These are phyloP conservation scores for Hypomyces rosellus DNA, from an alignment of 2,329 filamentous ascomycete genomes.

Conservation along the genomic window DNA sequence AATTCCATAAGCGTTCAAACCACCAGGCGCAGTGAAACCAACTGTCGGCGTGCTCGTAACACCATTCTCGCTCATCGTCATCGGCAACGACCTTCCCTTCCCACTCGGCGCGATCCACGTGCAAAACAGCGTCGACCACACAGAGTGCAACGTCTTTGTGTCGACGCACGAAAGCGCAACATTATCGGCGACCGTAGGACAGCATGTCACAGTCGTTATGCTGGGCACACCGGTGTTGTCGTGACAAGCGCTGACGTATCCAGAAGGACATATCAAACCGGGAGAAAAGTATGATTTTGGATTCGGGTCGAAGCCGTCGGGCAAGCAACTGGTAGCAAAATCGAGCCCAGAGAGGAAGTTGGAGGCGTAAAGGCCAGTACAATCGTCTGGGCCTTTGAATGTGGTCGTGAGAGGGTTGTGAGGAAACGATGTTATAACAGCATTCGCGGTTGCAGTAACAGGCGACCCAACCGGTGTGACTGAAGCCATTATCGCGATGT, in stretches of 20 bases:
- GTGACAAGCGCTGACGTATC: constrained; percentile 26
- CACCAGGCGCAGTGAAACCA: constrained; percentile 18
- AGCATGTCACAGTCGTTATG: constrained; percentile 31
- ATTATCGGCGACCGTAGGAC: constrained; percentile 20
- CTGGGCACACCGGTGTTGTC: constrained; percentile 19
- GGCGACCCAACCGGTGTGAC: neutral
- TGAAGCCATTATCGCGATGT: neutral
- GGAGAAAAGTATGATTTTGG: constrained; percentile 25
- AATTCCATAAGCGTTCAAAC: constrained; percentile 29
- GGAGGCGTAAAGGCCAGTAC: constrained; percentile 17
- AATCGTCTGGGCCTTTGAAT: constrained; percentile 17
- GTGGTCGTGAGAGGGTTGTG: constrained; percentile 21
- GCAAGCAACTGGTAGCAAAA: constrained; percentile 22
- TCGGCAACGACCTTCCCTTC: constrained; percentile 16
- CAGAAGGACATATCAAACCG: constrained; percentile 25
- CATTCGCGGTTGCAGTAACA: neutral
- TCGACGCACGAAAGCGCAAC: constrained; percentile 24
- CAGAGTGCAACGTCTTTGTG: constrained; percentile 15
- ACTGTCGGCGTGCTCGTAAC: constrained; percentile 16
- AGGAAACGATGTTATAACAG: constrained; percentile 18
- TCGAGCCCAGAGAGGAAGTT: constrained; percentile 26
- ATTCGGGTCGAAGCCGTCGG: constrained; percentile 20
- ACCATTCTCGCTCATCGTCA: constrained; percentile 20
- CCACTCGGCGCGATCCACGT: constrained; percentile 26
- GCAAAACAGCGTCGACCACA: constrained; percentile 25